Evolutionary conservation across 805 yeast species (phyloP).

Genomic region (Lipomyces yamadae): DNA sequence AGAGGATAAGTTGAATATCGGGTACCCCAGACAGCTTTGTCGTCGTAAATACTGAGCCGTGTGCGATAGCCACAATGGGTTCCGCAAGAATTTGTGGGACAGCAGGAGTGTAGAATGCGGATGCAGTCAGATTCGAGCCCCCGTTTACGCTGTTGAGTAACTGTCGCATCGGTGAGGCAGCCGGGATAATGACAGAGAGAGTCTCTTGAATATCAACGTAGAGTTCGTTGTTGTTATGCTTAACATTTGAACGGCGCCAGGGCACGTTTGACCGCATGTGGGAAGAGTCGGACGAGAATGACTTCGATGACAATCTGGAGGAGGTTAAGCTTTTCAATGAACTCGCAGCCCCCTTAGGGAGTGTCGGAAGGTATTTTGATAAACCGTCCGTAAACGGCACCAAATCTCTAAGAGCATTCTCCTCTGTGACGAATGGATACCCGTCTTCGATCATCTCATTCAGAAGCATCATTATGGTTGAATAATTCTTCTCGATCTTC

Average conservation of each 20-base stretch:
- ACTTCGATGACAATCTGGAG: slow-evolving; percentile 12
- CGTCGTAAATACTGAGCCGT: slow-evolving; percentile 67
- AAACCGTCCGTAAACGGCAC: slow-evolving; percentile 69
- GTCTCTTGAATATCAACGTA: slow-evolving; percentile 81
- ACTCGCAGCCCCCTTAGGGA: slow-evolving; percentile 40
- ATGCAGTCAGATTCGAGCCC: slow-evolving; percentile 18
- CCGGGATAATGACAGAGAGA: slow-evolving; percentile 36
- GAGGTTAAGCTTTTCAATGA: slow-evolving; percentile 36
- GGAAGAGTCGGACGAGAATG: slow-evolving; percentile 23
- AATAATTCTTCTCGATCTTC: slow-evolving; percentile 65
- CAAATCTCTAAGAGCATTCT: slow-evolving; percentile 68
- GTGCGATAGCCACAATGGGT: slow-evolving; percentile 49
- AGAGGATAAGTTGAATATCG: slow-evolving; percentile 61
- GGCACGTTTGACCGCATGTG: slow-evolving; percentile 53
- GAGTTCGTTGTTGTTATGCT: slow-evolving; percentile 79
- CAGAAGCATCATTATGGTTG: slow-evolving; percentile 69
- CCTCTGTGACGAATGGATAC: slow-evolving; percentile 71
- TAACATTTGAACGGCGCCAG: slow-evolving; percentile 79
- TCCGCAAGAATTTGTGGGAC: slow-evolving; percentile 33
- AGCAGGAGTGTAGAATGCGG: slow-evolving; percentile 41
- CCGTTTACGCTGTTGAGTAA: slow-evolving; percentile 23
- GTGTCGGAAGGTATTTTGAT: slow-evolving; percentile 55
- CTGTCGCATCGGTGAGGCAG: slow-evolving; percentile 29
- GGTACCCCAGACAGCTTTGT: slow-evolving; percentile 82
- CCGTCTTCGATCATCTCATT: slow-evolving; percentile 82